Evolutionary conservation across 306 rosid genomes (phyloP).

Genomic region (Notholithocarpus densiflorus): DNA sequence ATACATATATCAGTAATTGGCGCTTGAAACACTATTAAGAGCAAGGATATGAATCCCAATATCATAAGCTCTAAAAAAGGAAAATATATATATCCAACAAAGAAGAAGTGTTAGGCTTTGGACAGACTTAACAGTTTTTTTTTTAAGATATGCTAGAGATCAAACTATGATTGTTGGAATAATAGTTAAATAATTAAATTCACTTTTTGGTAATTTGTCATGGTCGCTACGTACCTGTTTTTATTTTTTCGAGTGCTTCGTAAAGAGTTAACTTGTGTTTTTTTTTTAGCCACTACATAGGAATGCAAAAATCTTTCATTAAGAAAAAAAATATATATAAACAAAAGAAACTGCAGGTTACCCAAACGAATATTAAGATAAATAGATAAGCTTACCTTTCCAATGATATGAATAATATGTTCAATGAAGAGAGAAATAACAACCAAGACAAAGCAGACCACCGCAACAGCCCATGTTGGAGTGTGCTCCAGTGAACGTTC

Average conservation of each 20-base stretch:
- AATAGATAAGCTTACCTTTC: slow-evolving; percentile 26
- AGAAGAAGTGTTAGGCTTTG: slow-evolving; percentile 8
- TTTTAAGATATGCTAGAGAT: not conserved
- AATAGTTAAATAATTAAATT: too few species aligned
- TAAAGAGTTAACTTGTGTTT: slow-evolving; percentile 40
- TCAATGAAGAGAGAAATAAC: slow-evolving; percentile 59
- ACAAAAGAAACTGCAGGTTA: too few species aligned
- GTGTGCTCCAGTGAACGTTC: slow-evolving; percentile 53
- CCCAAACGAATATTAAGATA: not conserved
- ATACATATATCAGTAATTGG: slow-evolving; percentile 28
- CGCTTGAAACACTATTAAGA: slow-evolving; percentile 36
- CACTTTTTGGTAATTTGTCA: too few species aligned
- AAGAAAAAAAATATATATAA: not conserved
- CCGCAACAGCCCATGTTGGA: slow-evolving; percentile 77
- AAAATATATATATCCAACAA: not conserved
- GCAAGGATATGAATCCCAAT: slow-evolving; percentile 51
- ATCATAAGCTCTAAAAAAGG: slow-evolving; percentile 47
- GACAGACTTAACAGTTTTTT: not conserved
- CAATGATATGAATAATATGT: slow-evolving; percentile 44
- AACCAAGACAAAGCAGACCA: slow-evolving; percentile 57
- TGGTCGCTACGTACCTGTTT: slow-evolving; percentile 32
- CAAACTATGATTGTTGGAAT: too few species aligned
- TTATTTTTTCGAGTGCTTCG: slow-evolving; percentile 53
- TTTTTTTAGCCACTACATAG: slow-evolving; percentile 34
- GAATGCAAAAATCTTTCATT: slow-evolving; percentile 16